Evolutionary conservation across 257 asterid genomes (phyloP).

Genomic region (Asclepias syriaca): DNA sequence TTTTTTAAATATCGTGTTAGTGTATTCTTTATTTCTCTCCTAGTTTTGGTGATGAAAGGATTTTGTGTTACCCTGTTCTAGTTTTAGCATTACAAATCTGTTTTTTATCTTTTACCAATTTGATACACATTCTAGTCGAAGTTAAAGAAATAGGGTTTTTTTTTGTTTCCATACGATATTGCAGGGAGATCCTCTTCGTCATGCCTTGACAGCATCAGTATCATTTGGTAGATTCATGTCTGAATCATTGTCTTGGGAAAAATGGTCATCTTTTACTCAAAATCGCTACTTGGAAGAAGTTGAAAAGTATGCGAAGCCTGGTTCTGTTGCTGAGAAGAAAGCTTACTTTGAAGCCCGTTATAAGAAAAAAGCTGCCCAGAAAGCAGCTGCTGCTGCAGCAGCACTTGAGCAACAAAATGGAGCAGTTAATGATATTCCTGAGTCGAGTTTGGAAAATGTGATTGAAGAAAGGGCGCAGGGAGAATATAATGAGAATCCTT

Average conservation of each 20-base stretch:
- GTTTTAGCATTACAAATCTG: background rate
- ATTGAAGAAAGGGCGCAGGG: slow-evolving; percentile 13
- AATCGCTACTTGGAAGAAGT: slow-evolving; percentile 80
- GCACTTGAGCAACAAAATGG: slow-evolving; percentile 52
- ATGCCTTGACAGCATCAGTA: slow-evolving; percentile 67
- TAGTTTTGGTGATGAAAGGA: background rate
- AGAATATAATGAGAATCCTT: slow-evolving; percentile 20
- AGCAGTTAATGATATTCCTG: slow-evolving; percentile 18
- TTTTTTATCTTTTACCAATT: background rate
- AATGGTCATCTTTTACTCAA: slow-evolving; percentile 78
- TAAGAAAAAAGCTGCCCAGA: slow-evolving; percentile 48
- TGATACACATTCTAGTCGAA: background rate
- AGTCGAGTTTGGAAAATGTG: slow-evolving; percentile 11
- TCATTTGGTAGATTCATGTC: slow-evolving; percentile 88
- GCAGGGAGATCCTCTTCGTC: slow-evolving; percentile 64
- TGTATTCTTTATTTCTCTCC: background rate
- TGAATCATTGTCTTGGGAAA: slow-evolving; percentile 80
- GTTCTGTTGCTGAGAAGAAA: slow-evolving; percentile 92
- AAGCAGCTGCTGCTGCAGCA: slow-evolving; percentile 67
- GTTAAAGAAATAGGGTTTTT: background rate
- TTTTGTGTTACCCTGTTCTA: background rate
- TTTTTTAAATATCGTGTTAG: background rate
- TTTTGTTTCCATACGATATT: slow-evolving; percentile 1
- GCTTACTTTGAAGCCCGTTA: slow-evolving; percentile 90
- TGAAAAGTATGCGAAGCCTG: slow-evolving; percentile 74